Base-by-base conservation (phyloP, 2,329 filamentous ascomycete species). In the Curvularia sp. region DNA sequence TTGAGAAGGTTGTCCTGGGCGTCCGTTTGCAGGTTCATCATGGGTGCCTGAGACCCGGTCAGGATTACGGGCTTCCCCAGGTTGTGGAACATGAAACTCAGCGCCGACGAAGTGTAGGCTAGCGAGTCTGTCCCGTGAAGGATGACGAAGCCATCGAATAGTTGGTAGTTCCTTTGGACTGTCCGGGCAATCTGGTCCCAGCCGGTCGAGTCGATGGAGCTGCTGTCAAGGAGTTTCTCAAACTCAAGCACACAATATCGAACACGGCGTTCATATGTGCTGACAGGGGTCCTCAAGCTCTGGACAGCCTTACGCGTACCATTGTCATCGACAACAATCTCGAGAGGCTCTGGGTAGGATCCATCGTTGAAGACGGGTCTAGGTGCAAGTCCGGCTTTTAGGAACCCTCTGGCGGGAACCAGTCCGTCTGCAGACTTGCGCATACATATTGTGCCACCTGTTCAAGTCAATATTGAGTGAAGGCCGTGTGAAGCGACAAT, bases 31-130 rank as follows among this genome's bases (percentile, higher is more conserved):
- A 96, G 85, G 60, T 93, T 89, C 68, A 95, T 90, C 84, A 97
- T 97, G 46, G 92, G 92, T 0, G 93, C 90, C 64, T 83, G 81
- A 4, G 80, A 82, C 34, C 81, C 82, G 3, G 93, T 97, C 48
- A 97, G 82, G 53, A 97, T 89, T 30, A 97, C 91, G 1, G 93
- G 92, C 80, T 97, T 97, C 49, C 92, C 93, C 13, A 97, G 83
- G 72, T 96, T 92, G 70, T 90, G 86, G 74, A 97, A 86, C 91
- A 97, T 96, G 80, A 97, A 97, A 67, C 91, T 95, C 57, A 97
- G 82, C 3, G 93, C 93, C 5, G 92, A 96, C 61, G 91, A 91
- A 4, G 92, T 95, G 78, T 97, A 97, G 2, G 80, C 91, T 50
- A 97, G 82, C 43, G 91, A 96, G 78, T 97, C 93, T 6, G 93